Evolutionary conservation across 257 asterid species (phyloP), one percentile per base, ranked within the genome.

Genomic region (Solanum infundibuliforme): DNA sequence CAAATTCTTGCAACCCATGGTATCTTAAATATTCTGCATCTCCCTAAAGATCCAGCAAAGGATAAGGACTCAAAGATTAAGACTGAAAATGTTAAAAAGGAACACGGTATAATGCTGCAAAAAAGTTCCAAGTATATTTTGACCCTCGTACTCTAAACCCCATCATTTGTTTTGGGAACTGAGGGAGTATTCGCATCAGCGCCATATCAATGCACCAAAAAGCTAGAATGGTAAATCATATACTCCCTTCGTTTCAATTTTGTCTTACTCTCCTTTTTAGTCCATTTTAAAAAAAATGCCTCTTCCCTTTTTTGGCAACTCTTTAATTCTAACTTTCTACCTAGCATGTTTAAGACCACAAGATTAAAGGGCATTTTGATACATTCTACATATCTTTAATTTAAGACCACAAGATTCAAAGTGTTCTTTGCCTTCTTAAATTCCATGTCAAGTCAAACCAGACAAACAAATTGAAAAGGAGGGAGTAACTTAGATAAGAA

Each of bases 1-100:
- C 99, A 89, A 97, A 95, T 91, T 97, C 98, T 94, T 97, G 98
- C 96, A 97, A 12, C 18, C 99, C 99, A 34, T 1, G 91, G 84
- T 97, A 97, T 87, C 99, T 93, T 89, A 97, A 91, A 91, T 90
- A 95, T 0, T 91, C 90, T 21, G 98, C 98, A 91, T 97, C 99
- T 52, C 98, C 99, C 99, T 97, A 92, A 75, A 89, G 85, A 89
- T 73, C 82, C 88, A 92, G 84, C 87, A 29, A 58, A 90, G 89
- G 62, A 86, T 83, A 48, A 82, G 12, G 4, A 29, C 86, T 48
- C 86, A 82, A 21, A 25, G 23, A 18, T 48, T 82, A 48, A 48
- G 71, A 82, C 29, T 10, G 12, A 82, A 29, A 48, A 46, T 8
- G 71, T 65, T 29, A 82, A 82, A 82, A 18, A 10, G 31, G 86